Evolutionary conservation across 2,329 filamentous ascomycete species (phyloP), one percentile per base, ranked within the genome.

Genomic region (Phialophora expanda): DNA sequence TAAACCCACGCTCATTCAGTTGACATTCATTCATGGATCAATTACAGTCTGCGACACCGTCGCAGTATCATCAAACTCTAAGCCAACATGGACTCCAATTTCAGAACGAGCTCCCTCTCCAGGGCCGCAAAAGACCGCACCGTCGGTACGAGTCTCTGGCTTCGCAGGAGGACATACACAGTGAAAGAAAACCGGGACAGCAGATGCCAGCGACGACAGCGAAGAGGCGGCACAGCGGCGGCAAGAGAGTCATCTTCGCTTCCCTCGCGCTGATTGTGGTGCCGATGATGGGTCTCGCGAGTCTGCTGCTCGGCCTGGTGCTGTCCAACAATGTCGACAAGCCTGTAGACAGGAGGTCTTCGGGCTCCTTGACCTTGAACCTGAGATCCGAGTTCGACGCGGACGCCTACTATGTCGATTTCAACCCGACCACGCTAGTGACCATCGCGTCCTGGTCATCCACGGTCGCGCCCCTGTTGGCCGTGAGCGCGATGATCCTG

Each of bases 371-470:
- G 51, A 34, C 26, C 8, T 51, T 48, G 17, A 20, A 61, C 26
- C 28, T 24, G 22, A 24, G 24, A 7, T 24, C 22, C 11, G 26
- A 61, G 28, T 55, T 55, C 56, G 71, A 68, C n/a, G 14, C 56
- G 0, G 46, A 53, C n/a, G 68, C 61, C 17, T 71, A 67, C 53
- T 70, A 65, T 30, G 71, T 73, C 4, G 38, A 68, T 14, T 56
- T 71, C 53, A 73, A 69, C 61, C 68, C 71, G 12, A 70, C 71
- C 14, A 65, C 56, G 9, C 64, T 73, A 34, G 69, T 69, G 22
- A 69, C 65, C 20, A 66, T 73, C 48, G 71, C 71, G 2, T 72
- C 69, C 11, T 73, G 71, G 71, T 69, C 69, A 26, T 74, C 73
- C 55, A 73, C 69, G 14, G 34, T 73, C 1, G 73, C 69, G 0